A percentile compares a stretch with the other conserved stretches of the same genome.
Evolutionary conservation across 345 rosid species (phyloP).

Genomic region (Gossypium sturtianum): DNA sequence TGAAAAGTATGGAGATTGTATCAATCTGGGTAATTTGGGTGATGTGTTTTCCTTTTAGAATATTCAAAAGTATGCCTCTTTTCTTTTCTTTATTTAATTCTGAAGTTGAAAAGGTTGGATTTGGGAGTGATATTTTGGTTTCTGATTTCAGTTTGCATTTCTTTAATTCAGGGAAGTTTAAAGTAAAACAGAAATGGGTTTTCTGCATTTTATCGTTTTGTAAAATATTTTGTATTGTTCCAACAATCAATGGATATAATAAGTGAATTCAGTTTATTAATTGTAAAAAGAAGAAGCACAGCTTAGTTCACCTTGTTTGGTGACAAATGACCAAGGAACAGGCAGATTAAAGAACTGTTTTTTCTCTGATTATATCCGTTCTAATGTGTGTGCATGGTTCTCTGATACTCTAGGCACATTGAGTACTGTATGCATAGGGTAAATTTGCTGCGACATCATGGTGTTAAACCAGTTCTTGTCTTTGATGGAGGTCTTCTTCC

Average conservation of each 20-base stretch:
- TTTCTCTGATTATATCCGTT: not conserved
- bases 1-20: not conserved
- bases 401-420: constrained; percentile 59
- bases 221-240: not conserved
- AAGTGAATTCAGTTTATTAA: no score
- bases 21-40: not conserved
- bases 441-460: constrained; percentile 75
- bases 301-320: not conserved
- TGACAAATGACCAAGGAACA: not conserved
- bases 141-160: not conserved
- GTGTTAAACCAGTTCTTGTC: constrained; percentile 78
- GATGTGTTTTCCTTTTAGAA: not conserved
- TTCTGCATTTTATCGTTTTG: not conserved
- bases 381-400: constrained; percentile 6
- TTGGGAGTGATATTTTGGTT: not conserved
- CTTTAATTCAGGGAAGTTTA: not conserved
- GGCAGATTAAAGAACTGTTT: not conserved
- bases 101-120: not conserved
- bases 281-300: not conserved
- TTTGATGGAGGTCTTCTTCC: constrained; percentile 94
- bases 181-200: not conserved
- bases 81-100: not conserved
- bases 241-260: no score
- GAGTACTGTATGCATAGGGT: constrained; percentile 94
- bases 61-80: not conserved